These are phyloP conservation scores for Craterostigma plantagineum DNA, from an alignment of 257 asterid genomes.

Conservation along the genomic window DNA sequence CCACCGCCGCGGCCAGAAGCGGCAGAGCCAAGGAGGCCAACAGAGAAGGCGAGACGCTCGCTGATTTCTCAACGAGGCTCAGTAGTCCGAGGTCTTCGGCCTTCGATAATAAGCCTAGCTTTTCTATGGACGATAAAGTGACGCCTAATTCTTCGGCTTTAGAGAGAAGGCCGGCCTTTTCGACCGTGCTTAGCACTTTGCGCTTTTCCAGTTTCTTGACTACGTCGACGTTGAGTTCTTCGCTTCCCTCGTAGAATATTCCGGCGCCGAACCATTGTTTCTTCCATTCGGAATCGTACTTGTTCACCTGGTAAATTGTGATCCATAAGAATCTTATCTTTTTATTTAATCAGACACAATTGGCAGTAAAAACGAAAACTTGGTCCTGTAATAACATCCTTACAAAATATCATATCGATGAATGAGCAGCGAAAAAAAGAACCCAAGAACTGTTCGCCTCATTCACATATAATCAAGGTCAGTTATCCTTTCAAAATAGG, in stretches of 20 bases:
- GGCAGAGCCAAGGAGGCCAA: slow-evolving; percentile 66
- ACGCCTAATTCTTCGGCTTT: slow-evolving; percentile 73
- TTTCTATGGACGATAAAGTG: slow-evolving; percentile 68
- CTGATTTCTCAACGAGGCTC: slow-evolving; percentile 48
- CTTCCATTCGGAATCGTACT: slow-evolving; percentile 47
- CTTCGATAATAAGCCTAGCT: slow-evolving; percentile 59
- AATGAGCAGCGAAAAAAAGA: no score
- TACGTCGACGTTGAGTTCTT: slow-evolving; percentile 59
- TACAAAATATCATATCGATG: no score
- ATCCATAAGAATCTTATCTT: no score
- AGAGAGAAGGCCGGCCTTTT: slow-evolving; percentile 66
- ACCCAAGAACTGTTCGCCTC: no score
- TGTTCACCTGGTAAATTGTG: slow-evolving; percentile 49
- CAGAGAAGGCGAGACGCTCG: slow-evolving; percentile 35
- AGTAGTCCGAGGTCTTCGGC: slow-evolving; percentile 78
- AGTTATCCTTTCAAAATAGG: no score
- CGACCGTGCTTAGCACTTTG: slow-evolving; percentile 61
- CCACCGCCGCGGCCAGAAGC: slow-evolving; percentile 37
- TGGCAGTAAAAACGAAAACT: neutral
- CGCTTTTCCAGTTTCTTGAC: slow-evolving; percentile 73
- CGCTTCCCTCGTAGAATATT: slow-evolving; percentile 65
- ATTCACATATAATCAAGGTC: no score
- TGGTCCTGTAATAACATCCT: no score
- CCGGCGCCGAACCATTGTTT: slow-evolving; percentile 88
- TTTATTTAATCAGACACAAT: neutral